Evolutionary conservation across 306 rosid genomes (phyloP).

Genomic region (Trichosanthes truncata): DNA sequence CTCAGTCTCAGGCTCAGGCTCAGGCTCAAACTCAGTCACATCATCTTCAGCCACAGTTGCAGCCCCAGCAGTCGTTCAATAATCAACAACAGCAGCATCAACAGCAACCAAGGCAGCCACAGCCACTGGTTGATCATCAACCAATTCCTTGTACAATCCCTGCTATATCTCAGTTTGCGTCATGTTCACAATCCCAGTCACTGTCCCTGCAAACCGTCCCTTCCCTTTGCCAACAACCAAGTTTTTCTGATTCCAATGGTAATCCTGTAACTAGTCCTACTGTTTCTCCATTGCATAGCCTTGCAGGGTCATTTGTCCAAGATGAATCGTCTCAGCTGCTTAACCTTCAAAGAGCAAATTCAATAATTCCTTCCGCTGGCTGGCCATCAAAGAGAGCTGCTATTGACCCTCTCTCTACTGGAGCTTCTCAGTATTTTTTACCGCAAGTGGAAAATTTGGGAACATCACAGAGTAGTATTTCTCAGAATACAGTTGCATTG

Average conservation of each 20-base stretch:
- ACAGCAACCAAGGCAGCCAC: constrained; percentile 23
- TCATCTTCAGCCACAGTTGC: constrained; percentile 42
- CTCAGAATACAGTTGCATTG: constrained; percentile 52
- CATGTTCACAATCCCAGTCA: constrained; percentile 49
- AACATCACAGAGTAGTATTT: constrained; percentile 36
- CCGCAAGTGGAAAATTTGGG: constrained; percentile 75
- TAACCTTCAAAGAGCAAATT: constrained; percentile 34
- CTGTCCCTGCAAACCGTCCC: constrained; percentile 7
- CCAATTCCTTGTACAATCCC: constrained; percentile 48
- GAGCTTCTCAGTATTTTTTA: constrained; percentile 36
- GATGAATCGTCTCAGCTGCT: constrained; percentile 69
- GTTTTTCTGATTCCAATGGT: constrained; percentile 63
- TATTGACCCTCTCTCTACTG: constrained; percentile 40
- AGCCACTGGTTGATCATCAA: constrained; percentile 50
- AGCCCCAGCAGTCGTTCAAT: constrained; percentile 7
- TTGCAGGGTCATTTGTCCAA: constrained; percentile 66
- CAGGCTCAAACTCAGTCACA: constrained; percentile 40
- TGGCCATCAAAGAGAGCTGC: constrained; percentile 90
- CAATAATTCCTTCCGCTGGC: constrained; percentile 23
- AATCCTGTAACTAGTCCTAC: constrained; percentile 25
- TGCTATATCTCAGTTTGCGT: constrained; percentile 42
- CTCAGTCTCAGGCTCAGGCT: constrained; percentile 44
- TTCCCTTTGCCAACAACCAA: constrained; percentile 32
- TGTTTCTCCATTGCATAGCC: constrained; percentile 73
- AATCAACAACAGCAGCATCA: constrained; percentile 18